A percentile compares a stretch with the other conserved stretches of the same genome.
These are phyloP conservation scores for Lolium rigidum DNA, from an alignment of 176 grass and related monocot species.

Conservation along the genomic window DNA sequence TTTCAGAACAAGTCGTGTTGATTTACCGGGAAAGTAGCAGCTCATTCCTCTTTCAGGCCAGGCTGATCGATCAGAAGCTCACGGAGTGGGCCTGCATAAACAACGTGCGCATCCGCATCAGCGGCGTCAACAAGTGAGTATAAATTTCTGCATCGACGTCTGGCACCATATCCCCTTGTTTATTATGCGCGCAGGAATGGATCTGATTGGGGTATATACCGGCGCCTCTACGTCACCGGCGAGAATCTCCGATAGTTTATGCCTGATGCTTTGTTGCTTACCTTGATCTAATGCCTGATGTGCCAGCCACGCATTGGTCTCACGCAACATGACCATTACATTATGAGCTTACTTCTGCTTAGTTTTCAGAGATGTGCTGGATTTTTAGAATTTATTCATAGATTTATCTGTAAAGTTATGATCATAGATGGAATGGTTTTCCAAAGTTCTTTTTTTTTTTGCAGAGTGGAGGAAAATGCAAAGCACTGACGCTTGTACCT, in stretches of 20 bases:
- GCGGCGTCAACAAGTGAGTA: constrained; percentile 28
- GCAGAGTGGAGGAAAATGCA: constrained; percentile 27
- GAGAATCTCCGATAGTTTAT: constrained; percentile 51
- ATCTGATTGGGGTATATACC: constrained; percentile 56
- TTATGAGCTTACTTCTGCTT: background rate
- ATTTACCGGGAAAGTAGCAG: constrained; percentile 24
- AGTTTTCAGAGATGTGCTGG: constrained; percentile 22
- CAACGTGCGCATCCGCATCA: constrained; percentile 41
- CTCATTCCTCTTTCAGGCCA: constrained; percentile 42
- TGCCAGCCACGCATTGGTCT: constrained; percentile 47
- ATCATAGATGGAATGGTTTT: constrained; percentile 14
- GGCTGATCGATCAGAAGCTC: background rate
- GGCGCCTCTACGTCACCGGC: constrained; percentile 35
- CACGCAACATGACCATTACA: constrained; percentile 25
- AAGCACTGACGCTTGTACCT: constrained; percentile 36
- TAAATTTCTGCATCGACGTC: constrained; percentile 27
- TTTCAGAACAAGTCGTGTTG: background rate
- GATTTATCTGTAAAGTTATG: background rate
- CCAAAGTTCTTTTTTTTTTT: background rate
- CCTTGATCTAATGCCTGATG: constrained; percentile 34
- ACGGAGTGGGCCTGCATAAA: constrained; percentile 14
- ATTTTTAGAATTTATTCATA: constrained; percentile 26
- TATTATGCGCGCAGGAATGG: constrained; percentile 32
- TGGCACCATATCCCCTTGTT: constrained; percentile 37
- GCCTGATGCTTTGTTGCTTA: constrained; percentile 11